These are phyloP conservation scores for Rhodocollybia butyracea DNA, from an alignment of 768 basidiomycete species.

Conservation along the genomic window DNA sequence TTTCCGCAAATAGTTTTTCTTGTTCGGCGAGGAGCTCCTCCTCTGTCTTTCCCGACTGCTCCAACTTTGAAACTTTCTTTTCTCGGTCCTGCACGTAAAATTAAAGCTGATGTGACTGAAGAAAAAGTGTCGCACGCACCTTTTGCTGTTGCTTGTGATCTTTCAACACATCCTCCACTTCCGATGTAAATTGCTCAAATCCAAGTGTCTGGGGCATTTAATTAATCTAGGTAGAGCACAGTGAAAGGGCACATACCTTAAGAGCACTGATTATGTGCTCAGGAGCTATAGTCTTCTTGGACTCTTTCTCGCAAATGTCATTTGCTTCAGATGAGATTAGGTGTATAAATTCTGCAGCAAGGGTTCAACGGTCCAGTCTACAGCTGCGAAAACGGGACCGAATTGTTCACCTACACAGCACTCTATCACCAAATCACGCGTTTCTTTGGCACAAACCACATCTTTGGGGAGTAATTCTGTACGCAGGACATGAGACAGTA, in stretches of 20 bases:
- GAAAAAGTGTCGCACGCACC: slow-evolving; percentile 38
- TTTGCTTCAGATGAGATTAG: slow-evolving; percentile 97
- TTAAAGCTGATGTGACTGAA: slow-evolving; percentile 5
- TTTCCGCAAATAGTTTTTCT: slow-evolving; percentile 90
- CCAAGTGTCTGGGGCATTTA: slow-evolving; percentile 67
- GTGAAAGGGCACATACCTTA: slow-evolving; percentile 51
- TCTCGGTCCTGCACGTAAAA: slow-evolving; percentile 65
- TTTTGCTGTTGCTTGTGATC: slow-evolving; percentile 97
- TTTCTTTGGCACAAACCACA: slow-evolving; percentile 90
- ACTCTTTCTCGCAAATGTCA: slow-evolving; percentile 96
- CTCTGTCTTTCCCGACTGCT: slow-evolving; percentile 84
- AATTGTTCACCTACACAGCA: slow-evolving; percentile 96
- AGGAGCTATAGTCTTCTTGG: slow-evolving; percentile 98
- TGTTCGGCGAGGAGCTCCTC: slow-evolving; percentile 88
- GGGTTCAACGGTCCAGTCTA: slow-evolving; percentile 6
- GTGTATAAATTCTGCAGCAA: slow-evolving; percentile 89
- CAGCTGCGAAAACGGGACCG: not conserved
- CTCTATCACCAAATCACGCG: slow-evolving; percentile 94
- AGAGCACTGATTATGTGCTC: slow-evolving; percentile 94
- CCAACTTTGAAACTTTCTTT: slow-evolving; percentile 88
- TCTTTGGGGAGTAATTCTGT: slow-evolving; percentile 90
- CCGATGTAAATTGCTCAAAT: slow-evolving; percentile 85
- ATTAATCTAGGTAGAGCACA: not conserved
- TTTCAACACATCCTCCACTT: slow-evolving; percentile 90
- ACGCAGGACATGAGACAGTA: slow-evolving; percentile 6